Base-by-base conservation (phyloP, 2,329 filamentous ascomycete species). In the Emydomyces testavorans region DNA sequence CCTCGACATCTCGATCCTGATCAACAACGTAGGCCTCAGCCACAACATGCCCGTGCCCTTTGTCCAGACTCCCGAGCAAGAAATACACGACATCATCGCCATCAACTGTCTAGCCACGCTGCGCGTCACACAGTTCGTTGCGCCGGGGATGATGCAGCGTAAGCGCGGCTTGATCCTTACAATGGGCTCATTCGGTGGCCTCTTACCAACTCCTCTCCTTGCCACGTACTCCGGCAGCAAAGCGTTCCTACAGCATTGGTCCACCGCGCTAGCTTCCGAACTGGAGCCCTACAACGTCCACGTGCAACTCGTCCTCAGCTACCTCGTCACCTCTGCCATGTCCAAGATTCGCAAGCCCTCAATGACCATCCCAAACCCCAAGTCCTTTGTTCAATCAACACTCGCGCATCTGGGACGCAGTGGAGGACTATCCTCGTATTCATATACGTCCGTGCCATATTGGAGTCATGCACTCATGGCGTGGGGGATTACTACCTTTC, bases 141-240 rank as follows among this genome's bases (percentile, higher is more conserved):
- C 84, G 0, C 89, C 92, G 0, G 80, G 84, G 51, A 88, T 98
- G 79, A 77, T 85, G 51, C 74, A 82, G 63, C 83, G 89, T 60
- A 87, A 85, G 69, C 80, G 81, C 49, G 92, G 93, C 20, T 75
- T 98, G 29, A 87, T 98, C 60, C 73, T 98, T 48, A 98, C 90
- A 50, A 95, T 98, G 89, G 92, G 90, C 39, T 95, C 89, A 8
- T 94, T 96, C 63, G 92, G 84, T 53, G 93, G 92, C 56, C 83
- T 93, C 69, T 79, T 92, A 52, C 92, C 92, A 6, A 94, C 87
- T 0, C 89, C 93, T 4, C 80, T 92, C 47, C 77, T 98, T 37
- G 92, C 92, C 10, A 96, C 92, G 2, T 98, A 98, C 75, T 93
- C 86, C 37, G 92, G 92, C 56, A 92, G 84, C 78, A 98, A 98